phyloP scores from a whole-genome alignment of 441 rosid genomes.

The Corymbia citriodora region DNA sequence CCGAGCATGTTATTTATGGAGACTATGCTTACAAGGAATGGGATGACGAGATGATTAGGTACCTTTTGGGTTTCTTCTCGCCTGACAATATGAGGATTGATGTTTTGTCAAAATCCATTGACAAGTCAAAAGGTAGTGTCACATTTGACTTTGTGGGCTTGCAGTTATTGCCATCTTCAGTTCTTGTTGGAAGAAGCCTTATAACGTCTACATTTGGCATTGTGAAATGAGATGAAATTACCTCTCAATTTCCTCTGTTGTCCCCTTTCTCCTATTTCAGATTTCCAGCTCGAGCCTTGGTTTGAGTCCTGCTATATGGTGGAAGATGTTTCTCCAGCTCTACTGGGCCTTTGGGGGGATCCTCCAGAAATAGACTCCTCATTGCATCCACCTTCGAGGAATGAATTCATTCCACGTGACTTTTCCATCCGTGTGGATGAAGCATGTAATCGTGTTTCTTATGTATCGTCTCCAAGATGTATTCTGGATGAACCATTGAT shows the following conservation, averaged over 20 bases:
- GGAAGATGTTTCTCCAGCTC: slow-evolving; percentile 62
- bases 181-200: not conserved
- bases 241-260: not conserved
- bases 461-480: slow-evolving; percentile 49
- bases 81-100: slow-evolving; percentile 96
- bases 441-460: slow-evolving; percentile 18
- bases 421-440: slow-evolving; percentile 62
- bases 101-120: slow-evolving; percentile 65
- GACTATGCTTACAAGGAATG: slow-evolving; percentile 71
- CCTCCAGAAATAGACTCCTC: slow-evolving; percentile 66
- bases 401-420: slow-evolving; percentile 84
- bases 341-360: slow-evolving; percentile 76
- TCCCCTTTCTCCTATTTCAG: slow-evolving; percentile 34
- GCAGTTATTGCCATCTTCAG: not conserved
- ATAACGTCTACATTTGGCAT: not conserved
- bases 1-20: slow-evolving; percentile 85
- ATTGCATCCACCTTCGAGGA: slow-evolving; percentile 72
- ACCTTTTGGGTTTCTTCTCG: slow-evolving; percentile 58
- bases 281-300: slow-evolving; percentile 78
- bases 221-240: not conserved
- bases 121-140: slow-evolving; percentile 52
- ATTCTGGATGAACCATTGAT: slow-evolving; percentile 72
- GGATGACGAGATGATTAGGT: slow-evolving; percentile 72
- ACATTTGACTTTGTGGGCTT: not conserved
- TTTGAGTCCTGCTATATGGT: slow-evolving; percentile 70